These are phyloP conservation scores for Knufia petricola DNA, from an alignment of 2,329 filamentous ascomycete genomes.

Conservation along the genomic window DNA sequence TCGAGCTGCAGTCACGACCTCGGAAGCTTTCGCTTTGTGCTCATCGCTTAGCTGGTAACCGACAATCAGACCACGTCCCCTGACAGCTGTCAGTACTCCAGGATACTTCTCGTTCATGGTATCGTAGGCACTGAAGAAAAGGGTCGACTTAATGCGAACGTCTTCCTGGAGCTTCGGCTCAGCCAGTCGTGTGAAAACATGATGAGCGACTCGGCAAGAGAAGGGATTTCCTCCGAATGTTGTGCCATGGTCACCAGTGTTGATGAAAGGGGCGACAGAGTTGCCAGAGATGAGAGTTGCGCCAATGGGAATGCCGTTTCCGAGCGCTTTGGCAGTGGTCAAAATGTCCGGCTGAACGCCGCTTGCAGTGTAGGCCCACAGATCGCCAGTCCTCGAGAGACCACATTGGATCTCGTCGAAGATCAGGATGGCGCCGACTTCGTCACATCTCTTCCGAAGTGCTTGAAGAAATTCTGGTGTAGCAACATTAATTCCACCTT, in stretches of 20 bases:
- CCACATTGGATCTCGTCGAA: slow-evolving; percentile 98
- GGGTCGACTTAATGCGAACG: slow-evolving; percentile 58
- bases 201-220: slow-evolving; percentile 71
- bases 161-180: slow-evolving; percentile 58
- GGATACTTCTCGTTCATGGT: slow-evolving; percentile 54
- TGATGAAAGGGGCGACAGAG: slow-evolving; percentile 57
- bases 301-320: slow-evolving; percentile 92
- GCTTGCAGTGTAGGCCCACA: slow-evolving; percentile 69
- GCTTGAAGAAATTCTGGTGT: slow-evolving; percentile 73
- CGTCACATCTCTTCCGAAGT: slow-evolving; percentile 72
- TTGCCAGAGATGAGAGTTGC: slow-evolving; percentile 60
- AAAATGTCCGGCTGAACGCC: slow-evolving; percentile 81
- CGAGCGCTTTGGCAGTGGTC: slow-evolving; percentile 89
- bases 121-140: slow-evolving; percentile 51
- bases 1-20: slow-evolving; percentile 72
- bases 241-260: slow-evolving; percentile 78
- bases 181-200: slow-evolving; percentile 70
- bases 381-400: slow-evolving; percentile 69
- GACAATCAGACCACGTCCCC: slow-evolving; percentile 76
- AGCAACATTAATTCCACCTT: slow-evolving; percentile 83
- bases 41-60: slow-evolving; percentile 72
- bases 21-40: slow-evolving; percentile 40
- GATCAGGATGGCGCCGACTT: slow-evolving; percentile 80
- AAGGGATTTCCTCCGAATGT: slow-evolving; percentile 91
- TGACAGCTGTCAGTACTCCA: slow-evolving; percentile 62